Evolutionary conservation across 2,329 filamentous ascomycete species (phyloP).

Genomic region (Talaromyces rugulosus): DNA sequence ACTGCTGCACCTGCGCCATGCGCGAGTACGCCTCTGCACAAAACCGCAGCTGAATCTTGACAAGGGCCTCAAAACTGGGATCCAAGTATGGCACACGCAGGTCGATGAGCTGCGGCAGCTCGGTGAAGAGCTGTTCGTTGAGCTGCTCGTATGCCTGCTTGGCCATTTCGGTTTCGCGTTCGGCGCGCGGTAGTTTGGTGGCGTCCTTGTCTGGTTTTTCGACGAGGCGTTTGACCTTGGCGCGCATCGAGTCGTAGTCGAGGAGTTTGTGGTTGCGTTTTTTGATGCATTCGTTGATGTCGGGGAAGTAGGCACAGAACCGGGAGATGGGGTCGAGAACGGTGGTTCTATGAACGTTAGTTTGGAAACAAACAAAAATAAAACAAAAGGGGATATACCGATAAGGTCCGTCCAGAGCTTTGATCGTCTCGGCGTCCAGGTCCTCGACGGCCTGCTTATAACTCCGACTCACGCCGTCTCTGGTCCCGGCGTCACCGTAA

Average conservation of each 20-base stretch:
- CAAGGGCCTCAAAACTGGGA: conserved; percentile 92
- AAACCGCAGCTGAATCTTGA: conserved; percentile 97
- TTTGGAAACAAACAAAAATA: conserved; percentile 6
- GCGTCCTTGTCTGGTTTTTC: conserved; percentile 99
- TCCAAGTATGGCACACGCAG: conserved; percentile 95
- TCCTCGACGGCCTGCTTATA: conserved; percentile 99
- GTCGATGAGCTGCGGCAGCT: conserved; percentile 94
- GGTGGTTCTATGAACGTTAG: conserved; percentile 58
- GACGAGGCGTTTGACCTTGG: conserved; percentile 92
- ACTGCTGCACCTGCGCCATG: conserved; percentile 99
- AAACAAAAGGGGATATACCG: conserved; percentile 46
- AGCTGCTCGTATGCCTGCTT: conserved; percentile 91
- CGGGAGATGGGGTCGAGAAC: conserved; percentile 92
- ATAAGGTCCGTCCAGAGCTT: conserved; percentile 94
- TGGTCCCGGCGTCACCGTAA: conserved; percentile 92
- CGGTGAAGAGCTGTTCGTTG: conserved; percentile 90
- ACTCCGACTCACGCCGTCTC: conserved; percentile 89
- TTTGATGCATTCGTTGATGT: conserved; percentile 99
- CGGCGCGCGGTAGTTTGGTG: conserved; percentile 88
- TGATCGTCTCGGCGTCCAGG: conserved; percentile 96
- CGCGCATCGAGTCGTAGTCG: conserved; percentile 93
- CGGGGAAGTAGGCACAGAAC: conserved; percentile 97
- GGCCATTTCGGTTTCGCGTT: conserved; percentile 94
- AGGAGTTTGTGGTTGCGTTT: conserved; percentile 98
- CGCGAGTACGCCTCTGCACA: conserved; percentile 95